Evolutionary conservation across 768 basidiomycete species (phyloP).

Genomic region (Collybia nuda): DNA sequence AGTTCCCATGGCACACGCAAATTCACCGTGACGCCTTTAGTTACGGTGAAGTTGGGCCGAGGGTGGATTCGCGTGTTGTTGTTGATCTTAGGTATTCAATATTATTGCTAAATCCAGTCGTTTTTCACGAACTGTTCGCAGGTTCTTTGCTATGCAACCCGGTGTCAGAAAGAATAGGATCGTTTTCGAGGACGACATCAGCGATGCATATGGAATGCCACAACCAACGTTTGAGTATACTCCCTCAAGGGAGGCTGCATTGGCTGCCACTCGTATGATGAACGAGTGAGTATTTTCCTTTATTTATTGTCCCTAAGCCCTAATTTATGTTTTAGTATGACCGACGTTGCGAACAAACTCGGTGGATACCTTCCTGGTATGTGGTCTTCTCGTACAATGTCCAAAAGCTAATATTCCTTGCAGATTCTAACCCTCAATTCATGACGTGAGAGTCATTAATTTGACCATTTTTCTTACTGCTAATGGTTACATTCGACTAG

Average conservation of each 20-base stretch:
- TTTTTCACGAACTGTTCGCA: conserved; percentile 12
- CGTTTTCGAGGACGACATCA: conserved; percentile 3
- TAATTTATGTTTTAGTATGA: conserved; percentile 17
- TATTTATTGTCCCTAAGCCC: not conserved
- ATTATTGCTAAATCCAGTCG: conserved; percentile 20
- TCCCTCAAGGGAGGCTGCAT: conserved; percentile 9
- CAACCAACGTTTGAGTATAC: conserved; percentile 28
- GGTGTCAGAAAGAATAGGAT: not conserved
- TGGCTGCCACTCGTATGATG: conserved; percentile 15
- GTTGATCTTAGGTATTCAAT: conserved; percentile 20
- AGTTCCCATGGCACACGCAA: conserved; percentile 29
- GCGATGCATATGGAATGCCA: conserved; percentile 30
- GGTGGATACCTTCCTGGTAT: conserved; percentile 30
- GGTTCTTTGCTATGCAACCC: conserved; percentile 10
- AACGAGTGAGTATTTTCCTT: conserved; percentile 12
- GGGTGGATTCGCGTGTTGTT: conserved; percentile 27
- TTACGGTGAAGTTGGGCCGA: conserved; percentile 29
- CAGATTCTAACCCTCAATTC: conserved; percentile 25
- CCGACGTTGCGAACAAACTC: conserved; percentile 23
- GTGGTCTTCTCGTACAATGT: too few relatives aligned
- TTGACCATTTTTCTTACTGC: conserved; percentile 6
- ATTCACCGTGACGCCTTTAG: conserved; percentile 35
- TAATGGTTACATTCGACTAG: too few relatives aligned
- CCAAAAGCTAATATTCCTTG: too few relatives aligned
- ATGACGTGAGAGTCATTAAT: conserved; percentile 22